These are phyloP conservation scores for Diplodia seriata DNA, from an alignment of 2,329 filamentous ascomycete genomes.

Conservation along the genomic window DNA sequence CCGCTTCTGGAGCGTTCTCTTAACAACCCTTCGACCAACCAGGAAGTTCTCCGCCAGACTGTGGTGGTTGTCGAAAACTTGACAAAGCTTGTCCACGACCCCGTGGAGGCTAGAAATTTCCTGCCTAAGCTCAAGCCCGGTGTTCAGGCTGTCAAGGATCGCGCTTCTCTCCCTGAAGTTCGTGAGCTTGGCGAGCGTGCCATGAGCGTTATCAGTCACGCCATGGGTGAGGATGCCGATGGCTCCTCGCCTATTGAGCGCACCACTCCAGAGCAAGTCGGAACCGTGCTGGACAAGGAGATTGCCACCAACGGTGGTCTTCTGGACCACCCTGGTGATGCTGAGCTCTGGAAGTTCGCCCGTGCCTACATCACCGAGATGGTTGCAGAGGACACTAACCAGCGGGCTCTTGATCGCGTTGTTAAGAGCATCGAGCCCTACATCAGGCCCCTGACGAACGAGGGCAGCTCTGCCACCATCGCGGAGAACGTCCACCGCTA, in stretches of 20 bases:
- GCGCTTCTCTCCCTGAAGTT: slow-evolving; percentile 92
- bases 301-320: slow-evolving; percentile 74
- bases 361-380: slow-evolving; percentile 81
- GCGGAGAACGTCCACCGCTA: slow-evolving; percentile 76
- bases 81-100: slow-evolving; percentile 96
- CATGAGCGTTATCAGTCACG: slow-evolving; percentile 86
- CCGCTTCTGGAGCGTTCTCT: slow-evolving; percentile 92
- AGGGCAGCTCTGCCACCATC: slow-evolving; percentile 68
- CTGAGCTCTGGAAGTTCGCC: slow-evolving; percentile 67
- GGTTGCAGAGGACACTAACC: slow-evolving; percentile 87
- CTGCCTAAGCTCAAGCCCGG: slow-evolving; percentile 92
- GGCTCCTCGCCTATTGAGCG: slow-evolving; percentile 71
- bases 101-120: slow-evolving; percentile 92
- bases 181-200: slow-evolving; percentile 86
- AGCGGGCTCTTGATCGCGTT: slow-evolving; percentile 78
- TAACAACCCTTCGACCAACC: slow-evolving; percentile 86
- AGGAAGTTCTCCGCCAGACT: slow-evolving; percentile 94
- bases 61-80: slow-evolving; percentile 97
- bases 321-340: slow-evolving; percentile 65
- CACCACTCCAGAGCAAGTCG: slow-evolving; percentile 74
- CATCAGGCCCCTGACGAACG: slow-evolving; percentile 71
- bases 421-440: slow-evolving; percentile 74
- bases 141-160: slow-evolving; percentile 85
- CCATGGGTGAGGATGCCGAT: slow-evolving; percentile 72
- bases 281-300: slow-evolving; percentile 75